Percentiles rank a stretch among this genome's conserved stretches.
These are phyloP conservation scores for Vitis labrusca DNA, from an alignment of 164 flowering plant species.

Conservation along the genomic window DNA sequence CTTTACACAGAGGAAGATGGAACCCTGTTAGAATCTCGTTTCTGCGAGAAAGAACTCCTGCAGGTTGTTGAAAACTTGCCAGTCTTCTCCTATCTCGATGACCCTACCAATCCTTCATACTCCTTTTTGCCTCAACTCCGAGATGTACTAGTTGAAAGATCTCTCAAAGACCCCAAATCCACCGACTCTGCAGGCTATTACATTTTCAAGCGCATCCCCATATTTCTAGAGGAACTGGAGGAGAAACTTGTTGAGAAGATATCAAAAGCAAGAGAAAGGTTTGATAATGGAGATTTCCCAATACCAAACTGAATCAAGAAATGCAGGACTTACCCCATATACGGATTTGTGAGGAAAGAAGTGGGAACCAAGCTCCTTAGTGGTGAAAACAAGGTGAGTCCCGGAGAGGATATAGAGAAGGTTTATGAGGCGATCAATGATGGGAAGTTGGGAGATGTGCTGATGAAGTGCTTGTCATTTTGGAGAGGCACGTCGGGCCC, in stretches of 20 bases:
- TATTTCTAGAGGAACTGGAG: slow-evolving; percentile 38
- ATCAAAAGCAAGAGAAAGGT: slow-evolving; percentile 33
- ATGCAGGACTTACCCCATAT: slow-evolving; percentile 50
- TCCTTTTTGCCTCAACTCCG: slow-evolving; percentile 34
- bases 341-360: slow-evolving; percentile 37
- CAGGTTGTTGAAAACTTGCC: no score
- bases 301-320: slow-evolving; percentile 39
- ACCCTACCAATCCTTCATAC: slow-evolving; percentile 41
- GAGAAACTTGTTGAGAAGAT: slow-evolving; percentile 28
- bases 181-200: slow-evolving; percentile 17
- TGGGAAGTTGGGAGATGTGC: slow-evolving; percentile 38
- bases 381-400: slow-evolving; percentile 44
- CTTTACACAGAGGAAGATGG: no score
- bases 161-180: slow-evolving; percentile 18
- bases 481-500: slow-evolving; percentile 27
- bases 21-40: no score
- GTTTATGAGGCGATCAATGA: slow-evolving; percentile 42
- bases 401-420: slow-evolving; percentile 55
- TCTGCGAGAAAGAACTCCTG: no score
- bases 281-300: slow-evolving; percentile 33
- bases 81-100: slow-evolving; percentile 48
- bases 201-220: slow-evolving; percentile 41
- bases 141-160: slow-evolving; percentile 39
- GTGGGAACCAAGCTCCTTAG: slow-evolving; percentile 43
- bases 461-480: slow-evolving; percentile 34